Evolutionary conservation across 192 early-diverging fungal genomes (phyloP).

Genomic region (Entophlyctis luteolus): DNA sequence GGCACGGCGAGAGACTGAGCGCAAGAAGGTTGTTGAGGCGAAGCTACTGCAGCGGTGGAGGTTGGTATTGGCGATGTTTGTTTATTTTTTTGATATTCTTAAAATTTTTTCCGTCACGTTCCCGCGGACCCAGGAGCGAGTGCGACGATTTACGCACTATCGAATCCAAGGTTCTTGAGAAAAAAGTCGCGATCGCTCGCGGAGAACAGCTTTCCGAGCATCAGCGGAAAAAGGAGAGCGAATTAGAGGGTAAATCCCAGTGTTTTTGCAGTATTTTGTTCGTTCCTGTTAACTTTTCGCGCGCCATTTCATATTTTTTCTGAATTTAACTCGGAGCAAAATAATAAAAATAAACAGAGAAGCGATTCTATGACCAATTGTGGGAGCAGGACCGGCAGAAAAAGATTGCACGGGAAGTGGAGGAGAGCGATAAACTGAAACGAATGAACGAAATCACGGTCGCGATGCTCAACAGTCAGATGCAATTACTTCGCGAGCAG

Average conservation of each 20-base stretch:
- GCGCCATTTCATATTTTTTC: not conserved
- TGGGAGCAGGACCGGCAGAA: conserved; percentile 52
- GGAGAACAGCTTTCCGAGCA: conserved; percentile 44
- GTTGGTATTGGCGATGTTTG: conserved; percentile 29
- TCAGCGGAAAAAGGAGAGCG: conserved; percentile 19
- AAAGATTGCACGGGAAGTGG: conserved; percentile 49
- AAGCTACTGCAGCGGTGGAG: conserved; percentile 49
- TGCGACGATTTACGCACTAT: conserved; percentile 48
- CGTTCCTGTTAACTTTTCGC: not conserved
- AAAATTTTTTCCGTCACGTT: not conserved
- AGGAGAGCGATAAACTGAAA: conserved; percentile 25
- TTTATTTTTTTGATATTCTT: not conserved
- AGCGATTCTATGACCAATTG: conserved; percentile 44
- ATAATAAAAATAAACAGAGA: conserved; percentile 36
- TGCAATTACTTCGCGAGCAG: conserved; percentile 37
- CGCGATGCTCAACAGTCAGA: conserved; percentile 40
- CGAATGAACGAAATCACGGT: conserved; percentile 38
- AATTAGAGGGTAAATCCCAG: conserved; percentile 24
- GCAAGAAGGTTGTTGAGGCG: conserved; percentile 46
- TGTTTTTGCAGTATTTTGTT: not conserved
- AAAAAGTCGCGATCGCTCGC: conserved; percentile 36
- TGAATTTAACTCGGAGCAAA: not conserved
- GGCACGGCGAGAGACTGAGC: conserved; percentile 41
- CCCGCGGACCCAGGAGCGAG: conserved; percentile 32
- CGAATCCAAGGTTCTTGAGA: conserved; percentile 40